Conservation (phyloP, 1,284 basidiomycete species). For the Tilletia setariae region DNA sequence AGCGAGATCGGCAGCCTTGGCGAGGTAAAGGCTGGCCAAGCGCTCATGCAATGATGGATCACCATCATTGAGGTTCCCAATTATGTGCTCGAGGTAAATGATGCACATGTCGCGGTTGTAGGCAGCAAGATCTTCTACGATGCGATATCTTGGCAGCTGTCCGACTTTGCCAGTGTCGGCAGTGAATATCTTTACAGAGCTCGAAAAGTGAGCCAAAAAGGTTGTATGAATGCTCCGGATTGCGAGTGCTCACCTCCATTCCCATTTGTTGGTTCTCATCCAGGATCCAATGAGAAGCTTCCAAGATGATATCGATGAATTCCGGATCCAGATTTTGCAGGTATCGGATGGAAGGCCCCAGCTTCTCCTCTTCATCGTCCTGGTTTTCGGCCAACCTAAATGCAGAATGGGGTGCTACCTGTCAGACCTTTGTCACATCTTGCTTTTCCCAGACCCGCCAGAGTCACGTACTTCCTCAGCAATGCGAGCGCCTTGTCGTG, state of each 20-base stretch:
- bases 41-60: constrained; percentile 76
- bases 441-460: too few relatives aligned
- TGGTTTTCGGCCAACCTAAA: constrained; percentile 62
- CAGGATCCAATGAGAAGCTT: constrained; percentile 76
- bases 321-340: constrained; percentile 72
- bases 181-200: constrained; percentile 72
- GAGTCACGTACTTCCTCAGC: constrained; percentile 64
- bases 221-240: neutral
- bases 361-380: constrained; percentile 71
- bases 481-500: constrained; percentile 81
- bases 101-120: constrained; percentile 65
- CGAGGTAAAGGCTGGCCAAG: constrained; percentile 77
- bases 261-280: constrained; percentile 68
- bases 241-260: constrained; percentile 63
- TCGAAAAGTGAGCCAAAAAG: neutral
- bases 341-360: constrained; percentile 80
- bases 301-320: constrained; percentile 43
- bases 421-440: too few relatives aligned
- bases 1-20: constrained; percentile 61
- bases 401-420: neutral
- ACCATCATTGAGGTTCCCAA: constrained; percentile 70
- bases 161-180: constrained; percentile 74
- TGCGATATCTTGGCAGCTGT: constrained; percentile 57
- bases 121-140: constrained; percentile 63
- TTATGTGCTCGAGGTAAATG: constrained; percentile 81